Base-by-base conservation (phyloP, 163 green algal species). In the Chloromonas sp. region DNA sequence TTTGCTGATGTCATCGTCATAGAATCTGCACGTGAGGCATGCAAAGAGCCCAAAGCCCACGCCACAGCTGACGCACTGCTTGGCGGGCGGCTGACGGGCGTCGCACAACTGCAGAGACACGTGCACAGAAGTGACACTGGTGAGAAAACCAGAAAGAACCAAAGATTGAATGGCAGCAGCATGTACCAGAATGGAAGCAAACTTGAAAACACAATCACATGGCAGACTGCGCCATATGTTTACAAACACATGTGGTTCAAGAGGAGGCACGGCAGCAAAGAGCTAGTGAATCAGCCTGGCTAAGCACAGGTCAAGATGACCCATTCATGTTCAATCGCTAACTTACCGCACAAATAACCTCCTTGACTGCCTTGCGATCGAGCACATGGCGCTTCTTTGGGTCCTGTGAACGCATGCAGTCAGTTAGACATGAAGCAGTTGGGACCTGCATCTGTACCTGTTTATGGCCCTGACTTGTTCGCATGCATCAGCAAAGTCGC, bases 21-120 rank as follows among this genome's bases (percentile, higher is more conserved):
- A 99, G 83, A 99, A 98, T 81, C 93, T 92, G 90, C 96, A 99
- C 59, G 79, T 88, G 82, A 94, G 81, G 91, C 96, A 98, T 59
- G 82, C 86, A 86, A 96, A 98, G 61, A 79, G 87, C 60, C 96
- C 96, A 90, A 99, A 99, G 1, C 74, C 61, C 0, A 95, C 91
- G 61, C 92, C 91, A 92, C 96, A 99, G 14, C 57, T 57, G 11
- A 15, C 58, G 89, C 96, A 99, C 15, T 57, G 2, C 1, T 36
- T 3, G 0, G 82, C 87, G 60, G 96, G 90, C 1, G 92, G 91
- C 89, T 98, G 96, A 2, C 89, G 88, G 61, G 82, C 87, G 61
- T 91, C 71, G 86, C 96, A 98, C 61, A 96, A 81, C 82, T 84
- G 82, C 82, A 74, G 13, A 36, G 13, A 83, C 11, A 15, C 14